These are phyloP conservation scores for Tolypocladium cylindrosporum DNA, from an alignment of 2,329 filamentous ascomycete species.

Conservation along the genomic window DNA sequence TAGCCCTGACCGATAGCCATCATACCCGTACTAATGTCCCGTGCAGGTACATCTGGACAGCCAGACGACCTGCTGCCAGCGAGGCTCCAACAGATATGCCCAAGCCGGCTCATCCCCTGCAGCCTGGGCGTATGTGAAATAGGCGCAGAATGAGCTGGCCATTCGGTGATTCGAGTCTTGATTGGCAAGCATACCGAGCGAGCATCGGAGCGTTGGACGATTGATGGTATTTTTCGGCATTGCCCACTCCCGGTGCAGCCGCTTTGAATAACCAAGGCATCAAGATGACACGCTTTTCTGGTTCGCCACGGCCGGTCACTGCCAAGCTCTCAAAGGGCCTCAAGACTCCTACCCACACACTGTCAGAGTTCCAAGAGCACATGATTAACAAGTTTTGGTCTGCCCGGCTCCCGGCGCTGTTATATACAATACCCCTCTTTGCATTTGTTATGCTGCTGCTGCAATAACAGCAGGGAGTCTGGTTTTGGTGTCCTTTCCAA, in stretches of 20 bases:
- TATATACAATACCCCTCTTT: not conserved
- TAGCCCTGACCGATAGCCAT: not conserved
- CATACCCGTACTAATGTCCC: constrained; percentile 4
- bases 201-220: not conserved
- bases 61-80: constrained; percentile 6
- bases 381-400: not conserved
- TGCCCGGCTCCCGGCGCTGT: not conserved
- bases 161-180: not conserved
- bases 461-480: not conserved
- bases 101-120: not conserved
- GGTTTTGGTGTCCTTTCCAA: not conserved
- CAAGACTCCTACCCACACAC: not conserved
- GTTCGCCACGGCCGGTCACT: not conserved
- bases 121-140: not conserved
- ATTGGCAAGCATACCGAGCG: not conserved
- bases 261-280: not conserved
- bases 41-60: constrained; percentile 12
- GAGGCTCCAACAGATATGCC: not conserved
- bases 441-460: not conserved
- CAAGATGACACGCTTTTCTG: not conserved
- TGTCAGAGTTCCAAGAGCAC: not conserved
- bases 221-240: not conserved
- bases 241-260: not conserved
- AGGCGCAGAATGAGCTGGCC: not conserved
- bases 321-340: not conserved